Evolutionary conservation across 306 rosid species (phyloP).

Genomic region (Lathyrus sativus): DNA sequence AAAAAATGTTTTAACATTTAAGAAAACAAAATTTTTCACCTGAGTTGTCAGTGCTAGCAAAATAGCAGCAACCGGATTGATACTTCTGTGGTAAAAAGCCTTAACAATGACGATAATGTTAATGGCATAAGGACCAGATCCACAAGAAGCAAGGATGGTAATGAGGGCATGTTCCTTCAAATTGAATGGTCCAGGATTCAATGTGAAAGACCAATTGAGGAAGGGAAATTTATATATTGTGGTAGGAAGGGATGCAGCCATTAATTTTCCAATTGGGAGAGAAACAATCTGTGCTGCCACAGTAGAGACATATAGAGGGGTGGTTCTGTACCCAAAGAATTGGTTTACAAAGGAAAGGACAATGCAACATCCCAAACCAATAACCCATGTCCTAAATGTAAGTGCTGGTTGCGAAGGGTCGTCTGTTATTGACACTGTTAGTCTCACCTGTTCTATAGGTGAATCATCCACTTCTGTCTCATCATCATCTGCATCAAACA

Average conservation of each 20-base stretch:
- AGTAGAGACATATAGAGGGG: conserved; percentile 53
- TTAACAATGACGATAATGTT: conserved; percentile 72
- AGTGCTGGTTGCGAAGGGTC: conserved; percentile 66
- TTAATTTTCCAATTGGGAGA: conserved; percentile 76
- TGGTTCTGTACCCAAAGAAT: conserved; percentile 68
- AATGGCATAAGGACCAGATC: conserved; percentile 75
- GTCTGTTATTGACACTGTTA: conserved; percentile 69
- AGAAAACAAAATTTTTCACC: conserved; percentile 41
- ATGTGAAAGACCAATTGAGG: conserved; percentile 57
- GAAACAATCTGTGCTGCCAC: conserved; percentile 74
- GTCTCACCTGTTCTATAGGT: conserved; percentile 87
- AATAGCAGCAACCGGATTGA: conserved; percentile 65
- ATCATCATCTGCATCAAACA: conserved; percentile 34
- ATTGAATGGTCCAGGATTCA: conserved; percentile 85
- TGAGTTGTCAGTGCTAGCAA: conserved; percentile 77
- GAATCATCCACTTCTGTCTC: conserved; percentile 51
- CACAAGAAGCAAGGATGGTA: conserved; percentile 77
- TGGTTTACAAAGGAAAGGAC: conserved; percentile 76
- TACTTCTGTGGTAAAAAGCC: conserved; percentile 70
- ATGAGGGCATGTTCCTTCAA: conserved; percentile 84
- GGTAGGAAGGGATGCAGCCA: conserved; percentile 76
- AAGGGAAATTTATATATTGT: conserved; percentile 42
- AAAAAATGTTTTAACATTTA: background rate
- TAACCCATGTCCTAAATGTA: conserved; percentile 86
- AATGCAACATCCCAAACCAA: conserved; percentile 63